phyloP scores from a whole-genome alignment of 257 asterid genomes.

The Henckelia pumila region DNA sequence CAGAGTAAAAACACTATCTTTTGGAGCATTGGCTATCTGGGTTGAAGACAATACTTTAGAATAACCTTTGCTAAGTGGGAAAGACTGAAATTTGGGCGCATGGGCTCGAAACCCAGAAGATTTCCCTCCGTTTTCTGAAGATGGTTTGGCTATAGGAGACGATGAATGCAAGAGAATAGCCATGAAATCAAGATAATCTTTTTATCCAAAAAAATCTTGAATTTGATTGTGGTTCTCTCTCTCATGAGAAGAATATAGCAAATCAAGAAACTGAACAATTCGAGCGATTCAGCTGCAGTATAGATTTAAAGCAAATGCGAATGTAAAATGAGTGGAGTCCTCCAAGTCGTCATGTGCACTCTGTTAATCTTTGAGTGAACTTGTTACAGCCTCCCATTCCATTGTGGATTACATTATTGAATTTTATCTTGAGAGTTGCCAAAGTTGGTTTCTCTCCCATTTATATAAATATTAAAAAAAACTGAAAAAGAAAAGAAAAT shows the following conservation, averaged over 20 bases:
- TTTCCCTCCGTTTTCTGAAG: constrained; percentile 41
- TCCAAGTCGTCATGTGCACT: background rate
- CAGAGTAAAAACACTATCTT: constrained; percentile 49
- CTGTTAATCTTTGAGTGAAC: background rate
- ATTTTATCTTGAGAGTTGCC: background rate
- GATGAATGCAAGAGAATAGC: constrained; percentile 57
- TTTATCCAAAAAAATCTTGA: background rate
- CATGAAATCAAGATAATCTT: too few species aligned
- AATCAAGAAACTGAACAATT: constrained; percentile 10
- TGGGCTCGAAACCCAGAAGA: constrained; percentile 36
- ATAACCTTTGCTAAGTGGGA: constrained; percentile 33
- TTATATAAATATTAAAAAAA: too few species aligned
- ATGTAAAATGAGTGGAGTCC: background rate
- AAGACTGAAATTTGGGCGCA: constrained; percentile 41
- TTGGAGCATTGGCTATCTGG: constrained; percentile 37
- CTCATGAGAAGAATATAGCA: constrained; percentile 11
- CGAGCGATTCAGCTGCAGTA: background rate
- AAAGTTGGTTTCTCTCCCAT: background rate
- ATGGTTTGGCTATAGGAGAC: constrained; percentile 48
- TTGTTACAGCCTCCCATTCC: background rate
- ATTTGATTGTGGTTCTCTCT: constrained; percentile 1
- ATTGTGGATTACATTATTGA: background rate
- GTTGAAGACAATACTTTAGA: constrained; percentile 45
- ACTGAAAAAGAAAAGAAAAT: background rate
- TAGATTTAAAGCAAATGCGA: background rate